Evolutionary conservation across 1,284 basidiomycete species (phyloP).

Genomic region (Phylloboletellus chloephorus): DNA sequence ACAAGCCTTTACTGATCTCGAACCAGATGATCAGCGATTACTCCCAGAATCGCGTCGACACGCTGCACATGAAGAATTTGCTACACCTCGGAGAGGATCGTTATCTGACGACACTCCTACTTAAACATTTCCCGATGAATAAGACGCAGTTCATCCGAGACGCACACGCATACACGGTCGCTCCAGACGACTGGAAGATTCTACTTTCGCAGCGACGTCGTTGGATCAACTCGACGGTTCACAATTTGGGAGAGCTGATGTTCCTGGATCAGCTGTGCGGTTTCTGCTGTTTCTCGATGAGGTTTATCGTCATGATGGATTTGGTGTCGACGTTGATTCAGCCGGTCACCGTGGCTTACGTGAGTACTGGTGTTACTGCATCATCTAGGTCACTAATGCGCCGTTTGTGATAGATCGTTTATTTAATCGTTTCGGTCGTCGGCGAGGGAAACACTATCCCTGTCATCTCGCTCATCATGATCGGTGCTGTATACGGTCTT

Average conservation of each 20-base stretch:
- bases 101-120: slow-evolving; percentile 90
- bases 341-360: slow-evolving; percentile 92
- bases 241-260: slow-evolving; percentile 92
- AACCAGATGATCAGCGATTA: slow-evolving; percentile 91
- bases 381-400: slow-evolving; percentile 8
- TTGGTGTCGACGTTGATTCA: slow-evolving; percentile 81
- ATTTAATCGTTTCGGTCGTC: slow-evolving; percentile 76
- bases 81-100: slow-evolving; percentile 98
- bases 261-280: slow-evolving; percentile 93
- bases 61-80: slow-evolving; percentile 95
- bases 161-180: slow-evolving; percentile 88
- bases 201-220: slow-evolving; percentile 95
- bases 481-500: slow-evolving; percentile 89
- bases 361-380: slow-evolving; percentile 41
- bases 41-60: slow-evolving; percentile 94
- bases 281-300: slow-evolving; percentile 98
- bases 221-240: slow-evolving; percentile 99
- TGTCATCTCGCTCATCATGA: slow-evolving; percentile 81
- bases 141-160: slow-evolving; percentile 96
- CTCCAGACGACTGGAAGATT: slow-evolving; percentile 91
- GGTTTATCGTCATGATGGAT: slow-evolving; percentile 97
- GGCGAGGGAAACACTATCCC: slow-evolving; percentile 64
- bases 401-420: slow-evolving; percentile 59
- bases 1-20: slow-evolving; percentile 84
- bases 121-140: slow-evolving; percentile 89